Evolutionary conservation across 2,329 filamentous ascomycete genomes (phyloP).

Genomic region (Colletotrichum australisinense): DNA sequence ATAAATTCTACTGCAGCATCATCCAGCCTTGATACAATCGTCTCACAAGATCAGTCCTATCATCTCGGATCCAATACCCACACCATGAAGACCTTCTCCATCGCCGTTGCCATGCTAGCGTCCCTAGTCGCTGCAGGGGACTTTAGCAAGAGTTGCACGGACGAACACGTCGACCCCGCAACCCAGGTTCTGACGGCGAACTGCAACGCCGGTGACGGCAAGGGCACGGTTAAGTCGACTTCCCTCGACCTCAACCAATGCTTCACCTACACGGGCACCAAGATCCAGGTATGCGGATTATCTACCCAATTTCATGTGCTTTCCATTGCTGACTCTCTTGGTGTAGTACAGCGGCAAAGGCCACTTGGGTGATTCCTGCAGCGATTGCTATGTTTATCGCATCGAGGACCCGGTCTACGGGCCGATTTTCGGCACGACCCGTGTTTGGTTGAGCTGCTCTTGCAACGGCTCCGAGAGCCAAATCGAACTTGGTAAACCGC

Average conservation of each 20-base stretch:
- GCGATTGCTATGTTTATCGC: conserved; percentile 33
- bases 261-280: conserved; percentile 9
- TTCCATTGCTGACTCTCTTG: neutral
- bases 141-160: conserved; percentile 29
- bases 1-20: neutral
- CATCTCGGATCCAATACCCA: neutral
- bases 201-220: conserved; percentile 28
- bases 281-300: conserved; percentile 14
- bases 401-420: conserved; percentile 22
- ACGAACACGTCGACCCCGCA: conserved; percentile 19
- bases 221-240: conserved; percentile 13
- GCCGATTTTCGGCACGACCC: conserved; percentile 18
- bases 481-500: conserved; percentile 22
- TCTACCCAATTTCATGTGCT: conserved; percentile 15
- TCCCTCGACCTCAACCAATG: conserved; percentile 30
- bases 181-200: conserved; percentile 24
- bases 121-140: conserved; percentile 6
- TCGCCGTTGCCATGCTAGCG: neutral
- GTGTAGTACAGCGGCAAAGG: conserved; percentile 25
- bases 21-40: neutral
- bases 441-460: conserved; percentile 26
- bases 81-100: neutral
- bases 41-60: neutral
- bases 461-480: conserved; percentile 20
- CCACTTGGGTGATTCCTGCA: conserved; percentile 41